A percentile compares a stretch with the other conserved stretches of the same genome.
Evolutionary conservation across 257 asterid species (phyloP).

Genomic region (Handroanthus guayacan): DNA sequence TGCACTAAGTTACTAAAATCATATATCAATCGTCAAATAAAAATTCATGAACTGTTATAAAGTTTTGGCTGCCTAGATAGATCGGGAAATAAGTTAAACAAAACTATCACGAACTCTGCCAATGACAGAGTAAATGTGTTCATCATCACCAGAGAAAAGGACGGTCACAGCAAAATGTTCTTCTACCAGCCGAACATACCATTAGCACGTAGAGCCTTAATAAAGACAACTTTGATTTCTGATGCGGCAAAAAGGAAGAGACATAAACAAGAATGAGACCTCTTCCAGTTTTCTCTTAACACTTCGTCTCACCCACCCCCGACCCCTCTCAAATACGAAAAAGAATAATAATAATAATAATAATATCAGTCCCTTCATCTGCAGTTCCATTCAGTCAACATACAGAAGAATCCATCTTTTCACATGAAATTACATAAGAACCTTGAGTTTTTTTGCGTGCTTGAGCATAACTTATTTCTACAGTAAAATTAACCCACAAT

Average conservation of each 20-base stretch:
- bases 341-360: no score
- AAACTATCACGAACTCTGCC: background rate
- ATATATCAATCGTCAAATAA: no score
- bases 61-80: background rate
- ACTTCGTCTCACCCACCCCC: background rate
- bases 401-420: constrained; percentile 6
- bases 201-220: background rate
- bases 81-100: background rate
- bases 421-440: background rate
- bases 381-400: background rate
- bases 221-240: background rate
- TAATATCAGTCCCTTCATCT: background rate
- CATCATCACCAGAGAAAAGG: background rate
- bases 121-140: background rate
- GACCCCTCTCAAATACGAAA: background rate
- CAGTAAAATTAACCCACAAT: no score
- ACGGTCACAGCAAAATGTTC: background rate
- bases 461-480: background rate
- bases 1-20: no score
- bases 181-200: background rate
- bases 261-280: background rate
- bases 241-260: background rate
- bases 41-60: background rate
- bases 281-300: background rate
- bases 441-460: background rate